Conservation (phyloP, 768 basidiomycete genomes). For the Kwoniella sp. region DNA sequence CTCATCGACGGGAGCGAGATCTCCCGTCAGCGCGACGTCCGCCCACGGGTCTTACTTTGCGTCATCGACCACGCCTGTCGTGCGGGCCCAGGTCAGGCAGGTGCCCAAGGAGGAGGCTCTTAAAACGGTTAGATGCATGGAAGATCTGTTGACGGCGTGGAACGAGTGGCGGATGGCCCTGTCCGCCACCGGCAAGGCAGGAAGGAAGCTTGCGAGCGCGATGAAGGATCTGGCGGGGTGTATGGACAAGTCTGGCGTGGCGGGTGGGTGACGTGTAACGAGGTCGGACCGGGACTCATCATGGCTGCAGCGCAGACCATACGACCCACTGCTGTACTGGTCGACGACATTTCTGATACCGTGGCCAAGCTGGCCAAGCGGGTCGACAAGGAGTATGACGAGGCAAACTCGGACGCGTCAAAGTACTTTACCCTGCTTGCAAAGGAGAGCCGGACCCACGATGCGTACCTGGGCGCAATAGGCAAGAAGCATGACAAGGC, state of each 20-base stretch:
- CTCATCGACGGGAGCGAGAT: neutral
- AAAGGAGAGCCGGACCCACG: conserved; percentile 15
- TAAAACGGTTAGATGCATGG: conserved; percentile 9
- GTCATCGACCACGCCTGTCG: neutral
- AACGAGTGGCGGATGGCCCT: conserved; percentile 12
- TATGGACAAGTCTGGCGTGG: conserved; percentile 10
- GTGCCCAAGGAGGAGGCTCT: conserved; percentile 7
- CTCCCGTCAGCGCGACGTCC: neutral
- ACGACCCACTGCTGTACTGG: conserved; percentile 3
- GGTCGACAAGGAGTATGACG: conserved; percentile 16
- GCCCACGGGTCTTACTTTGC: neutral
- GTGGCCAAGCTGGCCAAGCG: conserved; percentile 9
- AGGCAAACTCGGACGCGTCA: conserved; percentile 13
- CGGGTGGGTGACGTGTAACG: conserved; percentile 3
- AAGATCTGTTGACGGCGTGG: conserved; percentile 8
- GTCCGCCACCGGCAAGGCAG: neutral
- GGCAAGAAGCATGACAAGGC: conserved; percentile 20
- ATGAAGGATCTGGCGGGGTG: conserved; percentile 11
- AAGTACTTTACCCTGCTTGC: conserved; percentile 15
- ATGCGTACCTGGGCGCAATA: conserved; percentile 12
- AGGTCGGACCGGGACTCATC: too few species aligned
- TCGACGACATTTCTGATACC: conserved; percentile 1
- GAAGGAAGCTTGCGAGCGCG: conserved; percentile 7
- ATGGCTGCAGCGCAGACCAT: conserved; percentile 13
- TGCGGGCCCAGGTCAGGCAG: neutral